Percentiles rank a stretch among this genome's conserved stretches.
Evolutionary conservation across 225 moss, liverwort and hornwort species (phyloP).

Genomic region (Sphagnum tenellum): DNA sequence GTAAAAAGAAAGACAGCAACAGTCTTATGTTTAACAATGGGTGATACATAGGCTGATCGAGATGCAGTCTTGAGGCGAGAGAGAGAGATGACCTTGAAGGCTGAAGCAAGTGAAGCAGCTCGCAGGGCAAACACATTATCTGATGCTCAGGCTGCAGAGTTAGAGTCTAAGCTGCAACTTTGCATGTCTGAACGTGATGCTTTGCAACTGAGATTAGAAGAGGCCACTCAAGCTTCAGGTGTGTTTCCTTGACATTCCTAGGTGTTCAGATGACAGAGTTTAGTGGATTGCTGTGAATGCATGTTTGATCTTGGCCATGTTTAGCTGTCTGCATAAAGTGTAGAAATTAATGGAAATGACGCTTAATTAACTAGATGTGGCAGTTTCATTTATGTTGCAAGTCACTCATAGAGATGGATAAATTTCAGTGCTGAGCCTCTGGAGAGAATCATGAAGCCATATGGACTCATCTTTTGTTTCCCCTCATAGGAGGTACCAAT

Average conservation of each 20-base stretch:
- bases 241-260: background rate
- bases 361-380: too few relatives aligned
- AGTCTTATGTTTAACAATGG: too few relatives aligned
- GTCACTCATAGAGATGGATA: too few relatives aligned
- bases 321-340: too few relatives aligned
- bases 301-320: background rate
- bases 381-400: too few relatives aligned
- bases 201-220: conserved; percentile 79
- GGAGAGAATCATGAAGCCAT: too few relatives aligned
- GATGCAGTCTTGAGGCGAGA: conserved; percentile 64
- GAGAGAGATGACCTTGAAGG: conserved; percentile 67
- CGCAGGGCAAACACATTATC: conserved; percentile 61
- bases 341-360: too few relatives aligned
- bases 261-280: background rate
- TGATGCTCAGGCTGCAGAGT: conserved; percentile 66
- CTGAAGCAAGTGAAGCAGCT: conserved; percentile 72
- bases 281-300: background rate
- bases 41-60: conserved; percentile 54
- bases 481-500: conserved; percentile 3
- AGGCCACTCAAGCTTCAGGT: conserved; percentile 72
- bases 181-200: conserved; percentile 81
- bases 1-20: too few relatives aligned
- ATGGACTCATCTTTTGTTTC: too few relatives aligned
- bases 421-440: too few relatives aligned
- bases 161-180: conserved; percentile 77